A percentile compares a stretch with the other conserved stretches of the same genome.
Evolutionary conservation across 192 early-diverging fungal species (phyloP).

Genomic region (Umbelopsis vinacea): DNA sequence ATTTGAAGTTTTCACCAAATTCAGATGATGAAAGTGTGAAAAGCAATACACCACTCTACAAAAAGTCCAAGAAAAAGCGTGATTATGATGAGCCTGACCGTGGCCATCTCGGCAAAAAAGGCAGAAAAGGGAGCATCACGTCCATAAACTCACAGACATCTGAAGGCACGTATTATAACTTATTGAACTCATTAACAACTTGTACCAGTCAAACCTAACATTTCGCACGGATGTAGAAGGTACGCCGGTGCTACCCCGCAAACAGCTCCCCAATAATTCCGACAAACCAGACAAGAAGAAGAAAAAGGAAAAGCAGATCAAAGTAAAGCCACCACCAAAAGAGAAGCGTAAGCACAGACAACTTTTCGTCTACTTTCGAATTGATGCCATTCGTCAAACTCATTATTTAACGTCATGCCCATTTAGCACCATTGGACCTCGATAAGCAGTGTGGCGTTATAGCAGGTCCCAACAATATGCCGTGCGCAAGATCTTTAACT

Average conservation of each 20-base stretch:
- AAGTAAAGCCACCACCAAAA: slow-evolving; percentile 53
- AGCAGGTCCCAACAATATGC: slow-evolving; percentile 54
- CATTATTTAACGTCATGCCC: background rate
- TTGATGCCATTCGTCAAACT: background rate
- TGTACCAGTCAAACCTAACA: background rate
- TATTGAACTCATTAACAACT: background rate
- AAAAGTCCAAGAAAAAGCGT: slow-evolving; percentile 27
- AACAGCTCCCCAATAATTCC: slow-evolving; percentile 16
- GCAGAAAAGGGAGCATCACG: slow-evolving; percentile 10
- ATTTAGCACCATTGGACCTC: slow-evolving; percentile 74
- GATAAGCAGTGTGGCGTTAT: slow-evolving; percentile 92
- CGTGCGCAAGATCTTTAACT: slow-evolving; percentile 88
- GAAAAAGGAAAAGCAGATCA: slow-evolving; percentile 61
- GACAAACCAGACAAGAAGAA: slow-evolving; percentile 33
- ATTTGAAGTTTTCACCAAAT: slow-evolving; percentile 8
- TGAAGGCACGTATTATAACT: background rate
- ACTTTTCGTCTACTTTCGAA: background rate
- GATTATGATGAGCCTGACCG: slow-evolving; percentile 25
- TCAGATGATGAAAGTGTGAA: slow-evolving; percentile 23
- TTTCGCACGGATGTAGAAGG: background rate
- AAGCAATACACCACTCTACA: slow-evolving; percentile 13
- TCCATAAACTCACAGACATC: slow-evolving; percentile 9
- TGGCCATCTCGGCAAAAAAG: slow-evolving; percentile 25
- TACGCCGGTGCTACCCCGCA: slow-evolving; percentile 19
- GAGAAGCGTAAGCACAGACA: slow-evolving; percentile 41